Evolutionary conservation across 495 filamentous ascomycete genomes (phyloP), one percentile per base, ranked within the genome.

Genomic region (Neurospora terricola): DNA sequence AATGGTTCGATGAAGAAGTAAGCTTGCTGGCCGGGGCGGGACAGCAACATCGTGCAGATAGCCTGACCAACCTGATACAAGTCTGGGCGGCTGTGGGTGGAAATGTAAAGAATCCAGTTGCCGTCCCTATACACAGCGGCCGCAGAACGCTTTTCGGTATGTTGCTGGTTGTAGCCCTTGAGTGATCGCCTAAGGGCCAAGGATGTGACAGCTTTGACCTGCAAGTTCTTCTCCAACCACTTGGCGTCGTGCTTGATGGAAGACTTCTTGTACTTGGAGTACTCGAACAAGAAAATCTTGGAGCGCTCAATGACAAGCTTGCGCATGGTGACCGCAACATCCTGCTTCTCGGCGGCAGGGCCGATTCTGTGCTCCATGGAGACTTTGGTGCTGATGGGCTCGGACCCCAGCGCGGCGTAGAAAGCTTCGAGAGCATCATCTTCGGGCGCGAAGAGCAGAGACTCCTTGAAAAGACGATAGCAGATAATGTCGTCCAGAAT

Each of bases 151-250:
- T 88, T 89, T 77, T 93, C 89, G 3, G 84, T 87, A 76, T 93
- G 89, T 10, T 90, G 88, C 37, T 91, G 85, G 23, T 82, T 83
- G 71, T 90, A 87, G 14, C 90, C 90, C 73, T 84, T 89, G 27
- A 98, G 87, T 30, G 91, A 91, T 70, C 91, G 87, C 30, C 90
- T 89, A 68, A 97, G 86, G 6, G 88, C 86, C 69, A 99, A 90
- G 3, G 90, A 90, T 23, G 87, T 86, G 14, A 97, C 94, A 59
- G 89, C 86, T 72, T 90, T 84, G n/a, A 98, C 91, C 10, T 83
- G 85, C 14, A 99, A 82, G 75, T 95, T 93, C 74, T 92, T 91
- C 78, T 97, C 94, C 10, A 98, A 84, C 96, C 96, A 99, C 76
- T 88, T 90, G 14, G 88, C 86, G 79, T 97, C 94, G 77, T 93